Conservation (phyloP, 2,329 filamentous ascomycete species). For the Xylaria sp. region DNA sequence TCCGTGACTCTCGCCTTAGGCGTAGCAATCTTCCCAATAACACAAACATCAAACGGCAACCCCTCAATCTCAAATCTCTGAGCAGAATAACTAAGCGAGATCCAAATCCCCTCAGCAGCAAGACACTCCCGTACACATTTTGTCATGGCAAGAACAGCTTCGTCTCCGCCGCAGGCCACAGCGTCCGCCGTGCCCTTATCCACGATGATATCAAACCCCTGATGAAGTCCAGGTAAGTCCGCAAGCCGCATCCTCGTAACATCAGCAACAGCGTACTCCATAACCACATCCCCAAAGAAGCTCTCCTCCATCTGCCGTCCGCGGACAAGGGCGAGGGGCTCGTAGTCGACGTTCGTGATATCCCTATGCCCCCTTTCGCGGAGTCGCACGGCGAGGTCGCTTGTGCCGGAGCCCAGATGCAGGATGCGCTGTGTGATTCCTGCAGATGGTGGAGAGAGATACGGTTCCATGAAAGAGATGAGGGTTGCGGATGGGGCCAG, state of each 20-base stretch:
- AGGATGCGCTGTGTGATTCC: conserved; percentile 50
- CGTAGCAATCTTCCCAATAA: conserved; percentile 56
- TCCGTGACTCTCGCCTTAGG: conserved; percentile 55
- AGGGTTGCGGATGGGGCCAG: conserved; percentile 57
- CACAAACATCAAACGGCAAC: conserved; percentile 56
- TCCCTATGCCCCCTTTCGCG: conserved; percentile 55
- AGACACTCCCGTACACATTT: conserved; percentile 52
- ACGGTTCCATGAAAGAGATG: conserved; percentile 54
- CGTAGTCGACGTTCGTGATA: conserved; percentile 63
- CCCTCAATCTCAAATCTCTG: conserved; percentile 53
- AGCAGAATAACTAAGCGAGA: conserved; percentile 61
- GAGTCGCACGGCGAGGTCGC: conserved; percentile 61
- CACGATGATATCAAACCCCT: conserved; percentile 55
- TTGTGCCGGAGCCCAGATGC: conserved; percentile 62
- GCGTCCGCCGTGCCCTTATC: conserved; percentile 64
- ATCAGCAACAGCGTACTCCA: conserved; percentile 58
- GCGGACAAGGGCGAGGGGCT: conserved; percentile 59
- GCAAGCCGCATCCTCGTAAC: conserved; percentile 53
- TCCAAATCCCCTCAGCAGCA: conserved; percentile 55
- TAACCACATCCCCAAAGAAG: conserved; percentile 60
- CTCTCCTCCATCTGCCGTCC: conserved; percentile 56
- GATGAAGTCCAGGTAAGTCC: conserved; percentile 2
- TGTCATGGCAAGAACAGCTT: conserved; percentile 54
- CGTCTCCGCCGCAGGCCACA: conserved; percentile 58
- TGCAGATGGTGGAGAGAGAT: conserved; percentile 47